Conservation (phyloP, 2,329 filamentous ascomycete genomes). For the Arthrinium phaeospermum region DNA sequence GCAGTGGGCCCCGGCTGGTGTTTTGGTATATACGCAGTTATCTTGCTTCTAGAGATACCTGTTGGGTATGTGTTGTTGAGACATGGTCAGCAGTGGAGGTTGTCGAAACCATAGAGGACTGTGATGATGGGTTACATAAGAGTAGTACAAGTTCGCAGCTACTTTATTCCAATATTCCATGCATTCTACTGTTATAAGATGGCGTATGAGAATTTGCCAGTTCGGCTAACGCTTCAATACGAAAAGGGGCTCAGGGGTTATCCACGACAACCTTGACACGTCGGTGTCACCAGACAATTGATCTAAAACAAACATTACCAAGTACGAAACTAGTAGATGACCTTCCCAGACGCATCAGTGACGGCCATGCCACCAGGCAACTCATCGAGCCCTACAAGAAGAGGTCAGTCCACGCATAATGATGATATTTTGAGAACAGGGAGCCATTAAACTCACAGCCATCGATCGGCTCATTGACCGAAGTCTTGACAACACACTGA, state of each 20-base stretch:
- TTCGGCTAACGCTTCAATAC: no score
- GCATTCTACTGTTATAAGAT: no score
- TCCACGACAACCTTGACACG: no score
- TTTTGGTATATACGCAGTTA: background rate
- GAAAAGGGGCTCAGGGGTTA: no score
- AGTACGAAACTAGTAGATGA: background rate
- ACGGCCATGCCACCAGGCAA: conserved; percentile 34
- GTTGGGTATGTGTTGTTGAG: background rate
- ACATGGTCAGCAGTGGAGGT: background rate
- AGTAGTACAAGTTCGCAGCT: no score
- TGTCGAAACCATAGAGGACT: background rate
- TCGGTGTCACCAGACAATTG: no score
- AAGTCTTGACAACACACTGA: conserved; percentile 29
- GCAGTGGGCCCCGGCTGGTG: background rate
- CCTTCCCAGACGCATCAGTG: conserved; percentile 24
- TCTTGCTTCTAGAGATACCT: background rate
- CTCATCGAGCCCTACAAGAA: conserved; percentile 29
- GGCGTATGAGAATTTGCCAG: no score
- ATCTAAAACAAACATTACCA: no score
- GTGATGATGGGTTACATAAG: no score
- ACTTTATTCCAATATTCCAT: no score
- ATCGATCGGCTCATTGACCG: conserved; percentile 32
- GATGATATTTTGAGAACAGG: background rate
- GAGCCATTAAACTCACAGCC: conserved; percentile 29
- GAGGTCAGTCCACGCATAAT: conserved; percentile 17